phyloP scores from a whole-genome alignment of 2,329 filamentous ascomycete species.

The Harringtonia aguacate region DNA sequence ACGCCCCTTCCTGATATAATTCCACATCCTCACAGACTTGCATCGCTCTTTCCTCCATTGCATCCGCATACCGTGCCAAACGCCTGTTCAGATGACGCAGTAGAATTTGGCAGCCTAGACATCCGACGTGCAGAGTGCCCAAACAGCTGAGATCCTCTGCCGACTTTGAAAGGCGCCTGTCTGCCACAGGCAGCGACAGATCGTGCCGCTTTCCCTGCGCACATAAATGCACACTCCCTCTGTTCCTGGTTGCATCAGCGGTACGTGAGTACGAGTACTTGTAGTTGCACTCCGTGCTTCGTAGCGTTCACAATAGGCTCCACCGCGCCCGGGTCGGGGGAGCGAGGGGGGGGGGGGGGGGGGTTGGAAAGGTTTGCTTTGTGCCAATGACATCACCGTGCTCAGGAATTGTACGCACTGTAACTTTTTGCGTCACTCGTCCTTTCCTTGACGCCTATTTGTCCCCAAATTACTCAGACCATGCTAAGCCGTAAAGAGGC shows the following conservation, averaged over 20 bases:
- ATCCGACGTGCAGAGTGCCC: too few relatives aligned
- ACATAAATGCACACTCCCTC: neutral
- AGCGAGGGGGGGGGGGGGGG: neutral
- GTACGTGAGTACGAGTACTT: neutral
- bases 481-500: slow-evolving; percentile 6
- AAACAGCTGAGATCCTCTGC: too few relatives aligned
- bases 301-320: neutral
- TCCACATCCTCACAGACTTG: too few relatives aligned
- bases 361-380: too few relatives aligned
- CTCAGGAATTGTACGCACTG: slow-evolving; percentile 4
- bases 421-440: slow-evolving; percentile 1
- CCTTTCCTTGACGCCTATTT: slow-evolving; percentile 6
- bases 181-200: too few relatives aligned
- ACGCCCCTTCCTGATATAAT: too few relatives aligned
- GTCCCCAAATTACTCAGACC: slow-evolving; percentile 4
- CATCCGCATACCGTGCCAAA: too few relatives aligned
- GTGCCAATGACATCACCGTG: slow-evolving; percentile 4
- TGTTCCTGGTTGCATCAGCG: slow-evolving; percentile 6
- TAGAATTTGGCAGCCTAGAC: too few relatives aligned
- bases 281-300: slow-evolving; percentile 2
- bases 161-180: too few relatives aligned
- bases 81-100: too few relatives aligned
- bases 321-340: slow-evolving; percentile 2
- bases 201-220: slow-evolving; percentile 1
- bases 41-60: too few relatives aligned